These are phyloP conservation scores for Talaromyces sp. DNA, from an alignment of 2,329 filamentous ascomycete genomes.

Conservation along the genomic window DNA sequence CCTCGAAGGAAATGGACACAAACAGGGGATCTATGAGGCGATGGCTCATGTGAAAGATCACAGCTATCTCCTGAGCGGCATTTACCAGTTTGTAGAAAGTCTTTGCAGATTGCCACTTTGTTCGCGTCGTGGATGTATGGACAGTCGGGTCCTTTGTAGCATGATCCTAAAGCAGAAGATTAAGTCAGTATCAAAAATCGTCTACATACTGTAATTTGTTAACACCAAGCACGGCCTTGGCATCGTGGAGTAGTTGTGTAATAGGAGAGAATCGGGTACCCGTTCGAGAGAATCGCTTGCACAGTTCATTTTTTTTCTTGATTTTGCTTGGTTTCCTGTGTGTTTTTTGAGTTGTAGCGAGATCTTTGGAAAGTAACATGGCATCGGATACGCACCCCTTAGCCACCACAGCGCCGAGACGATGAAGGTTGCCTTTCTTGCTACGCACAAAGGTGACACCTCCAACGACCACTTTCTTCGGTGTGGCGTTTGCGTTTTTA, in stretches of 20 bases:
- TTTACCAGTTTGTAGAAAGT: slow-evolving; percentile 74
- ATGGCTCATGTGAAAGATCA: slow-evolving; percentile 85
- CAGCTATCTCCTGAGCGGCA: slow-evolving; percentile 77
- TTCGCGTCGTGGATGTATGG: slow-evolving; percentile 78
- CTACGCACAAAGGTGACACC: slow-evolving; percentile 82
- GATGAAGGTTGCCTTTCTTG: slow-evolving; percentile 83
- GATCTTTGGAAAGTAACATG: not conserved
- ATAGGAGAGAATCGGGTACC: slow-evolving; percentile 47
- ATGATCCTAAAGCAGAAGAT: slow-evolving; percentile 65
- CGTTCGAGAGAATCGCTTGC: slow-evolving; percentile 62
- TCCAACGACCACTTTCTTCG: slow-evolving; percentile 69
- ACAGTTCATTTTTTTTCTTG: slow-evolving; percentile 70
- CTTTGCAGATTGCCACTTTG: slow-evolving; percentile 88
- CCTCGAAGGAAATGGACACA: slow-evolving; percentile 89
- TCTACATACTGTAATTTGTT: slow-evolving; percentile 17
- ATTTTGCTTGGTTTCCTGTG: slow-evolving; percentile 47
- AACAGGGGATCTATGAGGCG: slow-evolving; percentile 77
- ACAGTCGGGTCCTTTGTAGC: slow-evolving; percentile 76
- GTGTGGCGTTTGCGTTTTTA: slow-evolving; percentile 65
- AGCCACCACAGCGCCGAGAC: slow-evolving; percentile 70
- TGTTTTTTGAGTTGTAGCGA: slow-evolving; percentile 24
- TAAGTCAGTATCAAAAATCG: slow-evolving; percentile 32
- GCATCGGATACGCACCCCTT: slow-evolving; percentile 63
- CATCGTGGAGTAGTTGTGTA: slow-evolving; percentile 22
- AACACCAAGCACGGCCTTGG: slow-evolving; percentile 52